Conservation (phyloP, 192 early-diverging fungal species). For the Spizellomyces sp. region DNA sequence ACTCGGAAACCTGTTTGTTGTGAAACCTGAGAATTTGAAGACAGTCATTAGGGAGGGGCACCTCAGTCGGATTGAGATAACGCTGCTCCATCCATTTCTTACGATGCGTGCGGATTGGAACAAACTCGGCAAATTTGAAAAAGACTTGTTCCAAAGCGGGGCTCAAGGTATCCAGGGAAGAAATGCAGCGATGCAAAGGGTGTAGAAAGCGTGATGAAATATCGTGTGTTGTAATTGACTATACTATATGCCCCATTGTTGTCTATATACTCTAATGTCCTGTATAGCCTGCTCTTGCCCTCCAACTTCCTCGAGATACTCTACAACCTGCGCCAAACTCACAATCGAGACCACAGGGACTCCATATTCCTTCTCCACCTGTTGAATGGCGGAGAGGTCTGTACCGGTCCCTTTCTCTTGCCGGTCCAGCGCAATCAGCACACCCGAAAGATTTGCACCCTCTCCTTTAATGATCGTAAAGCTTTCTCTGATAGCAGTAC, state of each 20-base stretch:
- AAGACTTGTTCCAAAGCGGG: conserved; percentile 22
- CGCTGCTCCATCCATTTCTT: conserved; percentile 83
- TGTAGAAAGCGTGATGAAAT: too few species aligned
- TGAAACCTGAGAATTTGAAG: conserved; percentile 87
- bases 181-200: too few species aligned
- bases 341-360: conserved; percentile 87
- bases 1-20: conserved; percentile 90
- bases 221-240: too few species aligned
- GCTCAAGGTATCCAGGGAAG: too few species aligned
- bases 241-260: conserved; percentile 71
- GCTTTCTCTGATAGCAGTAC: conserved; percentile 95
- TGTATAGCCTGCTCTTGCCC: conserved; percentile 63
- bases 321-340: conserved; percentile 81
- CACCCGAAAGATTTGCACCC: conserved; percentile 76
- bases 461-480: conserved; percentile 76
- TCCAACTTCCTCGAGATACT: conserved; percentile 77
- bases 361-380: conserved; percentile 79
- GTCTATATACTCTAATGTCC: conserved; percentile 79
- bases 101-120: conserved; percentile 82
- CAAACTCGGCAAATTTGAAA: conserved; percentile 43
- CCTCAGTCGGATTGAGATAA: conserved; percentile 77
- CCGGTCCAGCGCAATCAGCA: conserved; percentile 91
- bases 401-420: conserved; percentile 77
- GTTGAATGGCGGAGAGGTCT: conserved; percentile 85
- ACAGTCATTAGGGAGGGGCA: conserved; percentile 83